A percentile compares a stretch with the other conserved stretches of the same genome.
Evolutionary conservation across 2,329 filamentous ascomycete species (phyloP).

Genomic region (Pleoardoris graminearum): DNA sequence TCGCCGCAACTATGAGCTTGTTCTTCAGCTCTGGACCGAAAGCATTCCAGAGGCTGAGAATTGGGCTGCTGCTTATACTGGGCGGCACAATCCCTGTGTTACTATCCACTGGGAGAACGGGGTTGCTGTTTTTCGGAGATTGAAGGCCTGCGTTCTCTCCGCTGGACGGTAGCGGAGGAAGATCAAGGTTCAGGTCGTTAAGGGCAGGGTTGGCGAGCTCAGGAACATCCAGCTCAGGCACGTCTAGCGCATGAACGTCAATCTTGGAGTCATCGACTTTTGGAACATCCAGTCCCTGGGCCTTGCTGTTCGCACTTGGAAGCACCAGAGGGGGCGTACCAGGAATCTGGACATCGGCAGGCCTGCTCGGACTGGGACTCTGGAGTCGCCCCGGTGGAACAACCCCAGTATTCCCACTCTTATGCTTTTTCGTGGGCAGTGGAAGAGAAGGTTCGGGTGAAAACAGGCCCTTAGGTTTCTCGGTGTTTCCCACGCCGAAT

Average conservation of each 20-base stretch:
- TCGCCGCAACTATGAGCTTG: slow-evolving; percentile 8
- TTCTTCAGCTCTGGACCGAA: slow-evolving; percentile 3
- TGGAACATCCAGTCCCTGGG: background rate
- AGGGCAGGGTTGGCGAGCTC: too few species aligned
- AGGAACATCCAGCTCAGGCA: background rate
- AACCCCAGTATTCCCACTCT: background rate
- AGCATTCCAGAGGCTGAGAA: slow-evolving; percentile 6
- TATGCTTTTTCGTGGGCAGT: background rate
- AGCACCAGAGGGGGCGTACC: background rate
- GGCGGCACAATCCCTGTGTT: slow-evolving; percentile 1
- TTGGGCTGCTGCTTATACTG: background rate
- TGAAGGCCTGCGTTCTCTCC: background rate
- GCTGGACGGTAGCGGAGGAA: background rate
- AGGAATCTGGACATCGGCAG: background rate
- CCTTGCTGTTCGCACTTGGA: background rate
- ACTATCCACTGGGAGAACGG: background rate
- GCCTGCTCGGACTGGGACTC: background rate
- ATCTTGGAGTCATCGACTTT: background rate
- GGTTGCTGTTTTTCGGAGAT: background rate
- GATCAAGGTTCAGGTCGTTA: too few species aligned
- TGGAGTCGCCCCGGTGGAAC: background rate
- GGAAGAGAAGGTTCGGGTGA: background rate
- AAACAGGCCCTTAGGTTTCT: background rate
- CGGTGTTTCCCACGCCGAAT: background rate
- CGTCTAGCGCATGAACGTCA: background rate